Evolutionary conservation across 148 eudicot genomes (phyloP), one percentile per base, ranked within the genome.

Genomic region (Selenicereus undatus): DNA sequence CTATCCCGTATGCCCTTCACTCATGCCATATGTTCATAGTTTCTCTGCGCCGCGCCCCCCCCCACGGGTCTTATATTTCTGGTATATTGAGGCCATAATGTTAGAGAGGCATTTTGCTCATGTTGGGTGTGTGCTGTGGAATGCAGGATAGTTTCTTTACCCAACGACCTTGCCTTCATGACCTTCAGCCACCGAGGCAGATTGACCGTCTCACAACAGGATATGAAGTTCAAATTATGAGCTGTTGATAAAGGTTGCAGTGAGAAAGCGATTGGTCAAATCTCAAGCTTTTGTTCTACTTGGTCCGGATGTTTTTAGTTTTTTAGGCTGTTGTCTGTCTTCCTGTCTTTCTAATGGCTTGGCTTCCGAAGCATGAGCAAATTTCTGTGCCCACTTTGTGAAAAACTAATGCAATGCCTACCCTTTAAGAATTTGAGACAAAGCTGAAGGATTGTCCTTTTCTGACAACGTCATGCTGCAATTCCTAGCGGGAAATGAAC

Each of bases 151-250:
- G 94, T 95, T 82, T 85, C 92, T 22, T 86, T 95, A 52, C 91
- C 97, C 13, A 88, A 89, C 69, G 92, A 93, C 82, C 62, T 93
- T 88, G 97, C 92, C 81, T 95, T 91, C 87, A 92, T 95, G 99
- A 91, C 90, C 78, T 95, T 95, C 88, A 95, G 91, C 81, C 99
- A 95, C 22, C 91, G 95, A 56, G 99, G 97, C 60, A 92, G 88
- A 86, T 89, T 87, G 79, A 86, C 89, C 64, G 86, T 87, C 75
- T 35, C 88, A 72, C 89, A 84, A 50, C 75, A 76, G 20, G 89
- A 87, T 45, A 11, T 86, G 90, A 89, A 93, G 86, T 84, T 94
- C 56, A 91, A 92, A 71, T 42, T 71, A 60, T 87, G 86, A 85
- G 45, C 9, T 17, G 9, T 42, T 70, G 78, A 39, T 36, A 71